Percentiles rank a stretch among this genome's conserved stretches.
Conservation (phyloP, 257 asterid genomes). For the Echites panduratus region DNA sequence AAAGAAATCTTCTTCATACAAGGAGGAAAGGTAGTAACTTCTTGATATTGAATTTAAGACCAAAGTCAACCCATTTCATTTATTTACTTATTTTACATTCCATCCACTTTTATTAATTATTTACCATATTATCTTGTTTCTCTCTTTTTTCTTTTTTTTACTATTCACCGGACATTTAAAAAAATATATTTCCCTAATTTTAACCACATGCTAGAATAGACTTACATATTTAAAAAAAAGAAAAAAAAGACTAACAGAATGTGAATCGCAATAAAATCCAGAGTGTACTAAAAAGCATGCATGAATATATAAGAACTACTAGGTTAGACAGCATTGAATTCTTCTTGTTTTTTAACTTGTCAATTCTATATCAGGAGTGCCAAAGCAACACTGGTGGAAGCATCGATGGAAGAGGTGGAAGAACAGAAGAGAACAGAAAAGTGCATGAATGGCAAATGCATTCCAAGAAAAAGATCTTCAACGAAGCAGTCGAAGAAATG, state of each 20-base stretch:
- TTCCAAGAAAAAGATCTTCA: conserved; percentile 59
- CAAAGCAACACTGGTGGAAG: conserved; percentile 36
- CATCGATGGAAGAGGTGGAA: conserved; percentile 18
- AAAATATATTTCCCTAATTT: too few species aligned
- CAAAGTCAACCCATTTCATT: background rate
- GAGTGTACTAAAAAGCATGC: too few species aligned
- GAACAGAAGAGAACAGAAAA: conserved; percentile 37
- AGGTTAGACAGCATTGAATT: too few species aligned
- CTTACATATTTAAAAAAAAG: too few species aligned
- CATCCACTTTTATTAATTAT: too few species aligned
- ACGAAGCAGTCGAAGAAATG: conserved; percentile 46
- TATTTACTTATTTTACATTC: background rate
- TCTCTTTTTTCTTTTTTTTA: too few species aligned
- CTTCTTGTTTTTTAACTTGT: background rate
- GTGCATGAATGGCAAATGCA: conserved; percentile 57
- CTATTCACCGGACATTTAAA: too few species aligned
- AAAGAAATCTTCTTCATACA: conserved; percentile 77
- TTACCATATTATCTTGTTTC: too few species aligned
- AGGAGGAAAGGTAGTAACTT: conserved; percentile 55
- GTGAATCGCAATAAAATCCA: too few species aligned
- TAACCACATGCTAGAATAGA: too few species aligned
- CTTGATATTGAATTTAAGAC: background rate
- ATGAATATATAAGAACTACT: too few species aligned
- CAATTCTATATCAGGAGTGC: conserved; percentile 32
- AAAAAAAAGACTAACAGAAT: too few species aligned